Evolutionary conservation across 1,284 basidiomycete genomes (phyloP).

Genomic region (Cystodermella granulosa): DNA sequence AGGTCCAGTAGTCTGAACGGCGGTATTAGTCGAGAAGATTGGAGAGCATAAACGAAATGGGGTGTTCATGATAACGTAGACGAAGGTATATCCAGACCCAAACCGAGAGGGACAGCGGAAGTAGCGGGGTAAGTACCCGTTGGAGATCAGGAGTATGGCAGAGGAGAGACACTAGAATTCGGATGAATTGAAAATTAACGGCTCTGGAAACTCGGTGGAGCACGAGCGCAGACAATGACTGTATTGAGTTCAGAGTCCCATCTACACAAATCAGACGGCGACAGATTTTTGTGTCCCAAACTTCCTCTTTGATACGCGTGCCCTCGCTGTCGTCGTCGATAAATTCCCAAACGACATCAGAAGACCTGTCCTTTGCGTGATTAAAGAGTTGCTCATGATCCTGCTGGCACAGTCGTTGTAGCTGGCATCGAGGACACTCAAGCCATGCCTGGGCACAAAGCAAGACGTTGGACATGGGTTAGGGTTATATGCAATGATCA

Average conservation of each 20-base stretch:
- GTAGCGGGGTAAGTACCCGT: slow-evolving; percentile 49
- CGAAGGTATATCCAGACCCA: slow-evolving; percentile 43
- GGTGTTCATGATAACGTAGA: slow-evolving; percentile 49
- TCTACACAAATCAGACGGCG: too few species aligned
- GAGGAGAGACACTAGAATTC: slow-evolving; percentile 47
- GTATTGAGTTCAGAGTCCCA: slow-evolving; percentile 7
- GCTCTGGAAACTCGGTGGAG: slow-evolving; percentile 79
- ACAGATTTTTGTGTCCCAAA: slow-evolving; percentile 93
- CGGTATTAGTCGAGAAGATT: too few species aligned
- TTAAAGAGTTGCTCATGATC: slow-evolving; percentile 74
- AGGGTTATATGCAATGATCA: too few species aligned
- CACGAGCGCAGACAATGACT: slow-evolving; percentile 94
- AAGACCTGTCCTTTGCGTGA: slow-evolving; percentile 77
- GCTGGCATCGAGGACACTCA: too few species aligned
- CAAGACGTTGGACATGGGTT: too few species aligned
- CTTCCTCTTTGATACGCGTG: slow-evolving; percentile 50
- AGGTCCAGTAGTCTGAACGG: slow-evolving; percentile 28
- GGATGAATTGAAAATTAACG: slow-evolving; percentile 76
- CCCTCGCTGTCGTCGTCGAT: slow-evolving; percentile 48
- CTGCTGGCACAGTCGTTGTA: too few species aligned
- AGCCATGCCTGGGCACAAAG: too few species aligned
- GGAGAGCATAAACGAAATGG: slow-evolving; percentile 36
- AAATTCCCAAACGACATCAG: slow-evolving; percentile 90
- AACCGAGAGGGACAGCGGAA: slow-evolving; percentile 58
- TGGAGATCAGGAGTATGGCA: slow-evolving; percentile 57